phyloP scores from a whole-genome alignment of 345 rosid genomes.

The Toxicodendron radicans region DNA sequence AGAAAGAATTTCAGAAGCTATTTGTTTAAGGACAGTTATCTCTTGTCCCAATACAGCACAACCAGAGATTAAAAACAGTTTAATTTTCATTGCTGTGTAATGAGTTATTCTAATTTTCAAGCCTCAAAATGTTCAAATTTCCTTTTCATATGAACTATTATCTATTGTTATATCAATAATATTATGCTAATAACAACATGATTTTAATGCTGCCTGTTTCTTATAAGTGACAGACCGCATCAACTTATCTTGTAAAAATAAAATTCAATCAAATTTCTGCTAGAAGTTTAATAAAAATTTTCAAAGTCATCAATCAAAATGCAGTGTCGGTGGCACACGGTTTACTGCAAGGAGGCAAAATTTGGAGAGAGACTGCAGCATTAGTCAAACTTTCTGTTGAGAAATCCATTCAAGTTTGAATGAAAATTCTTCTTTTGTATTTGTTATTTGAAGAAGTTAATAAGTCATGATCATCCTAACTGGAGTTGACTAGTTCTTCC shows the following conservation, averaged over 20 bases:
- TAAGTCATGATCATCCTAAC: constrained; percentile 20
- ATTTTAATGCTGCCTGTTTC: too few relatives aligned
- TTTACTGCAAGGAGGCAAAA: too few relatives aligned
- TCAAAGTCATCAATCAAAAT: neutral
- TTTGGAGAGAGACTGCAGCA: neutral
- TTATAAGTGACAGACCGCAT: neutral
- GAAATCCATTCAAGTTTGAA: neutral
- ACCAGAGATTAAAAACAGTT: too few relatives aligned
- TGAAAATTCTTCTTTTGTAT: neutral
- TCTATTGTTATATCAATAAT: too few relatives aligned
- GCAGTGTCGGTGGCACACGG: neutral
- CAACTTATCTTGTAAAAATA: neutral
- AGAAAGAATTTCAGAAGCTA: too few relatives aligned
- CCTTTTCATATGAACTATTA: neutral
- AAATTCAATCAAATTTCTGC: neutral
- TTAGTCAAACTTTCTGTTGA: neutral
- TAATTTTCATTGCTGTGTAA: neutral
- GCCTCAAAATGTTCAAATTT: neutral
- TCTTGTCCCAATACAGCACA: too few relatives aligned
- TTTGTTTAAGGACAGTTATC: too few relatives aligned
- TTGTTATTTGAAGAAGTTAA: neutral
- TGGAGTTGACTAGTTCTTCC: constrained; percentile 11
- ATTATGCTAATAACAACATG: too few relatives aligned
- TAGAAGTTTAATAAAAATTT: neutral
- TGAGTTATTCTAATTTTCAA: neutral